Percentiles rank a stretch among this genome's conserved stretches.
Conservation (phyloP, 345 rosid species). For the Aquilaria sinensis region DNA sequence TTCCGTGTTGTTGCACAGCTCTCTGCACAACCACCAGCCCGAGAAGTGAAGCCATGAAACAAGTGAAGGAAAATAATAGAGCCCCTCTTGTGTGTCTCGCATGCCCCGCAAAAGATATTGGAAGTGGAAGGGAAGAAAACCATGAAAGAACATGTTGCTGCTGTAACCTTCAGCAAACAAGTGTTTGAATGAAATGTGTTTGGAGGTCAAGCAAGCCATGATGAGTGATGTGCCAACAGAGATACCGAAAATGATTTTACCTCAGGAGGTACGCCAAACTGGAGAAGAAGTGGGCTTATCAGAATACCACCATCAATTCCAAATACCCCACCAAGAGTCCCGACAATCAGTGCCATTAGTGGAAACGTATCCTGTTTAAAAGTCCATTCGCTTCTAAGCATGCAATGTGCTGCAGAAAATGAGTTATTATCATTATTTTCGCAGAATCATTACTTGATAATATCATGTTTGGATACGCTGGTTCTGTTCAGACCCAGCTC, state of each 20-base stretch:
- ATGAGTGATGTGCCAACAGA: no score
- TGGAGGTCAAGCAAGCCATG: no score
- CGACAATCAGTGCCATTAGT: constrained; percentile 67
- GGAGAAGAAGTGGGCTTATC: constrained; percentile 85
- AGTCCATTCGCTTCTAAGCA: constrained; percentile 16
- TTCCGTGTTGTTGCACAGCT: constrained; percentile 47
- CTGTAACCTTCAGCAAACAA: no score
- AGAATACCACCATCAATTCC: constrained; percentile 97
- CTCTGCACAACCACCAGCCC: constrained; percentile 68
- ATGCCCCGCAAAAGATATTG: background rate
- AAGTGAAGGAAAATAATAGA: constrained; percentile 41
- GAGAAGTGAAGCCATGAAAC: constrained; percentile 60
- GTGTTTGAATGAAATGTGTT: no score
- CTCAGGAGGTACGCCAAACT: constrained; percentile 69
- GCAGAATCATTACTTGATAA: no score
- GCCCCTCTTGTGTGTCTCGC: constrained; percentile 38
- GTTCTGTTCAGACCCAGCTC: no score
- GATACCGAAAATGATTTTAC: constrained; percentile 20
- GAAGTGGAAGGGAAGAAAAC: constrained; percentile 29
- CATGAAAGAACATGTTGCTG: constrained; percentile 27
- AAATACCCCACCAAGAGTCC: constrained; percentile 77
- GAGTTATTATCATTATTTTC: no score
- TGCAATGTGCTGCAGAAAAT: constrained; percentile 30
- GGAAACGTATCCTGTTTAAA: constrained; percentile 46
- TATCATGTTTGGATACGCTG: no score